A percentile compares a stretch with the other conserved stretches of the same genome.
phyloP scores from a whole-genome alignment of 176 grass and related monocot genomes.

The Triticum urartu region DNA sequence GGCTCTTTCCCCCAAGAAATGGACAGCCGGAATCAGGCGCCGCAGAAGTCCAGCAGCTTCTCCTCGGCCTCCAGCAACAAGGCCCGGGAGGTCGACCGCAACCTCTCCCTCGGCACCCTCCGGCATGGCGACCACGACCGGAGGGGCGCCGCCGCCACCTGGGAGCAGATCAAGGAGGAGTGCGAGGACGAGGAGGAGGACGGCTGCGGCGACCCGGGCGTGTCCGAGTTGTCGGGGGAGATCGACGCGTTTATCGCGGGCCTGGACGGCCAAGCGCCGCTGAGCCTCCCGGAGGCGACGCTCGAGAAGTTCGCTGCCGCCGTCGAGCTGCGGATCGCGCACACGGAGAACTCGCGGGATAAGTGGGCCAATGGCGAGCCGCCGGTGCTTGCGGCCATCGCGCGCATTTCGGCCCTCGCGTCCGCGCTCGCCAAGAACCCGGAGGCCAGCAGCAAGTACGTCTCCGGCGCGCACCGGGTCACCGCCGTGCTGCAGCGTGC shows the following conservation, averaged over 20 bases:
- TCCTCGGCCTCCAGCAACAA: conserved; percentile 34
- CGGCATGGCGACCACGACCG: conserved; percentile 26
- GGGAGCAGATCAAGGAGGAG: conserved; percentile 68
- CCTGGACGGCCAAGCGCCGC: neutral
- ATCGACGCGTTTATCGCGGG: conserved; percentile 60
- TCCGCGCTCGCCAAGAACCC: conserved; percentile 25
- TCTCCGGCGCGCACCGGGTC: conserved; percentile 40
- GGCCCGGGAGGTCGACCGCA: conserved; percentile 62
- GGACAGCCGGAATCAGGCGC: conserved; percentile 43
- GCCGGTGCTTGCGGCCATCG: conserved; percentile 43
- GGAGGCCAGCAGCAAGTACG: conserved; percentile 24
- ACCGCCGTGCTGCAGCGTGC: conserved; percentile 54
- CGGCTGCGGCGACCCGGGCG: conserved; percentile 22
- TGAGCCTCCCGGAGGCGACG: conserved; percentile 29
- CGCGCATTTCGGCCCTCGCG: conserved; percentile 43
- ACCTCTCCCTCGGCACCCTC: conserved; percentile 68
- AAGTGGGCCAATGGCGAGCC: conserved; percentile 53
- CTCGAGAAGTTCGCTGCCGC: conserved; percentile 50
- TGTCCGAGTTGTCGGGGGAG: conserved; percentile 54
- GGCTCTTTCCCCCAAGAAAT: conserved; percentile 37
- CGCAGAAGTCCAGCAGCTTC: conserved; percentile 54
- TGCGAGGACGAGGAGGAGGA: conserved; percentile 53
- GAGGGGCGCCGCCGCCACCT: conserved; percentile 21
- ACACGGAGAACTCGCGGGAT: conserved; percentile 28
- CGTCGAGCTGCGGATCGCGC: conserved; percentile 51